Percentiles rank a stretch among this genome's conserved stretches.
phyloP scores from a whole-genome alignment of 2,329 filamentous ascomycete species.

The Pseudogymnoascus sp. region DNA sequence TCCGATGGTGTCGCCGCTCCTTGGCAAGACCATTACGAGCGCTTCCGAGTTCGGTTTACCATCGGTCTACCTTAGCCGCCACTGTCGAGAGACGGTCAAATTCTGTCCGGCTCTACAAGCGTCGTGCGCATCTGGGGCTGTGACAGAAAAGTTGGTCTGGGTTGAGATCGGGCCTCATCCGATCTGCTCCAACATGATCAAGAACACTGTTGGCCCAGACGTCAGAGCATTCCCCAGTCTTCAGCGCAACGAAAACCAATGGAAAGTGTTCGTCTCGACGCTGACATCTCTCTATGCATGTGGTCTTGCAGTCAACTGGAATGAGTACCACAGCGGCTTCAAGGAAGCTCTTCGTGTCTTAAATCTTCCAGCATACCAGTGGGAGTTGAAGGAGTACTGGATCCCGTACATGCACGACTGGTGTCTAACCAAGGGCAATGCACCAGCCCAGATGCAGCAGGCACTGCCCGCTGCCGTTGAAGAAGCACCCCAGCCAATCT shows the following conservation, averaged over 20 bases:
- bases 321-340: slow-evolving; percentile 51
- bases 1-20: slow-evolving; percentile 61
- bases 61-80: slow-evolving; percentile 54
- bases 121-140: no score
- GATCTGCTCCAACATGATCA: slow-evolving; percentile 55
- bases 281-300: slow-evolving; percentile 60
- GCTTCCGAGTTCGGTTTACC: slow-evolving; percentile 43
- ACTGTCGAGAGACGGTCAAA: slow-evolving; percentile 63
- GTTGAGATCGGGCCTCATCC: slow-evolving; percentile 41
- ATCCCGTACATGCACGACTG: slow-evolving; percentile 46
- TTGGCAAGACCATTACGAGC: slow-evolving; percentile 51
- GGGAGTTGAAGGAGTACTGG: slow-evolving; percentile 50
- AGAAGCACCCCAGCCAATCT: slow-evolving; percentile 31
- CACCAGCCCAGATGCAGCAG: slow-evolving; percentile 38
- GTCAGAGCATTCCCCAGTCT: slow-evolving; percentile 42
- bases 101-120: slow-evolving; percentile 23
- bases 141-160: slow-evolving; percentile 50
- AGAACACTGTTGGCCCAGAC: slow-evolving; percentile 47
- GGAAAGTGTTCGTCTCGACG: slow-evolving; percentile 46
- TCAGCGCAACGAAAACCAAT: slow-evolving; percentile 48
- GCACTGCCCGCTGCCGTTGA: slow-evolving; percentile 32
- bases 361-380: slow-evolving; percentile 48
- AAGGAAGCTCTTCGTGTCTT: slow-evolving; percentile 46
- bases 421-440: slow-evolving; percentile 53
- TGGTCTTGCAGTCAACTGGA: slow-evolving; percentile 55